Percentiles rank a stretch among this genome's conserved stretches.
Conservation (phyloP, 495 filamentous ascomycete genomes). For the Penicillium cosmopolitanum region DNA sequence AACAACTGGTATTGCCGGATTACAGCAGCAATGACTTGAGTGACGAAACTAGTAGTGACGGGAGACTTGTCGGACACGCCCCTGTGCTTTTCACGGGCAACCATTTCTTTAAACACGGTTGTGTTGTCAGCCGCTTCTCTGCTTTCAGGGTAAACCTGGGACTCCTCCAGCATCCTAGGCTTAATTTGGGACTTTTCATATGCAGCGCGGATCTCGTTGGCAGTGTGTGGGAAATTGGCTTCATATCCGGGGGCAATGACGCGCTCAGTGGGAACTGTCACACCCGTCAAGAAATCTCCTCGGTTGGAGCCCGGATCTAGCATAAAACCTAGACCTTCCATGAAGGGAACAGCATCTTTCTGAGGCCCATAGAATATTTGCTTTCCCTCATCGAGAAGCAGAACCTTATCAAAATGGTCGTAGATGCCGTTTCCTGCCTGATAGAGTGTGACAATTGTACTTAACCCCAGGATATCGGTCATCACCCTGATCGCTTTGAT, state of each 20-base stretch:
- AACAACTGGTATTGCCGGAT: constrained; percentile 55
- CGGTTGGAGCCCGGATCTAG: constrained; percentile 48
- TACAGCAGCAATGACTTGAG: constrained; percentile 34
- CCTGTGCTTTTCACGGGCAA: constrained; percentile 40
- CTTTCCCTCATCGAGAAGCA: constrained; percentile 65
- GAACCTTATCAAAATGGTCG: constrained; percentile 66
- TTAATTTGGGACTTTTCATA: constrained; percentile 40
- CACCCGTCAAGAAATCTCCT: constrained; percentile 68
- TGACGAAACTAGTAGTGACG: too few relatives aligned
- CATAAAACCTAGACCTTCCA: constrained; percentile 68
- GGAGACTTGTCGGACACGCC: background rate
- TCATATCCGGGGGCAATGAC: constrained; percentile 57
- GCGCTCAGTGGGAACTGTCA: constrained; percentile 72
- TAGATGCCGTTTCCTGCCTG: constrained; percentile 68
- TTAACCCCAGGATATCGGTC: constrained; percentile 48
- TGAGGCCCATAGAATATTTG: constrained; percentile 64
- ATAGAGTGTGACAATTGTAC: constrained; percentile 55
- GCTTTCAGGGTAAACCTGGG: background rate
- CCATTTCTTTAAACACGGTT: constrained; percentile 42
- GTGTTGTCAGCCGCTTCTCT: too few relatives aligned
- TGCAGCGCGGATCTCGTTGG: constrained; percentile 38
- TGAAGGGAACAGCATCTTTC: constrained; percentile 62
- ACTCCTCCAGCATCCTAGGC: background rate
- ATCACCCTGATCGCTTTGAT: constrained; percentile 49
- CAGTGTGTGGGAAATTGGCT: constrained; percentile 45